phyloP scores from a whole-genome alignment of 371 early-diverging fungal species.

The Enteropsectra breve region DNA sequence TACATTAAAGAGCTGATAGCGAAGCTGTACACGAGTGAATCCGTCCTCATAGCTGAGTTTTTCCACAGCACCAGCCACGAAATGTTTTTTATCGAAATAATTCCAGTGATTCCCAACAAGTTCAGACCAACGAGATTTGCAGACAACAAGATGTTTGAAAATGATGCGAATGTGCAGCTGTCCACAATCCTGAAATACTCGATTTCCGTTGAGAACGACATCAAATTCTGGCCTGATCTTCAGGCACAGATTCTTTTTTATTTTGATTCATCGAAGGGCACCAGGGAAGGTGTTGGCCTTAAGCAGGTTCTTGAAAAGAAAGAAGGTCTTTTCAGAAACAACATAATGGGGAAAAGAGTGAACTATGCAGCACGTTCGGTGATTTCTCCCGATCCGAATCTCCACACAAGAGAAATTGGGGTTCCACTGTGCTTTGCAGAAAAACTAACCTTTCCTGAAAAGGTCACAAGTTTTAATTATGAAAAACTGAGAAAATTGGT shows the following conservation, averaged over 20 bases:
- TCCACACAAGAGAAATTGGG: constrained; percentile 95
- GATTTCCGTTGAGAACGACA: constrained; percentile 61
- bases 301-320: constrained; percentile 96
- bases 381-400: constrained; percentile 94
- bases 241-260: constrained; percentile 31
- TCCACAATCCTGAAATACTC: constrained; percentile 72
- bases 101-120: constrained; percentile 72
- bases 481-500: constrained; percentile 78
- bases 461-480: constrained; percentile 84
- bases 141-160: constrained; percentile 77
- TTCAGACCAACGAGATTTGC: constrained; percentile 83
- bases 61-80: constrained; percentile 21
- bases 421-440: constrained; percentile 88
- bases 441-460: constrained; percentile 90
- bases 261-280: constrained; percentile 75
- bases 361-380: constrained; percentile 98
- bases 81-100: constrained; percentile 81
- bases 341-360: constrained; percentile 99
- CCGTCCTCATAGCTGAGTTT: constrained; percentile 20
- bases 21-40: constrained; percentile 32
- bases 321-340: constrained; percentile 95
- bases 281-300: constrained; percentile 61
- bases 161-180: constrained; percentile 77
- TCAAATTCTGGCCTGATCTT: constrained; percentile 29
- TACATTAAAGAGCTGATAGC: constrained; percentile 29